Conservation (phyloP, 805 yeast species). For the Ascoidea asiatica region DNA sequence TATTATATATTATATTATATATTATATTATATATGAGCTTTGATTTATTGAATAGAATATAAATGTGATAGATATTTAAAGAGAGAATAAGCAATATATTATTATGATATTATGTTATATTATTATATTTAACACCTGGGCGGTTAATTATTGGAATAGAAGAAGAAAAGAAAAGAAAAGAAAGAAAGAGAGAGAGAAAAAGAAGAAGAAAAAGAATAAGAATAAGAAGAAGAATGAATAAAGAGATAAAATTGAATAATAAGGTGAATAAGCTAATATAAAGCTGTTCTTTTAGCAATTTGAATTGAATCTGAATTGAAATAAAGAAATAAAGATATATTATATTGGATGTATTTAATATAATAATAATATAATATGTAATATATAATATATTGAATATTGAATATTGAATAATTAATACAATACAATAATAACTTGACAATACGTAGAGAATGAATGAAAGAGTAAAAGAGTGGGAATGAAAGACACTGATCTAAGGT, state of each 20-base stretch:
- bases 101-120: too few species aligned
- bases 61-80: too few species aligned
- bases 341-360: not conserved
- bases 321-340: not conserved
- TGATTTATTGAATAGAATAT: too few species aligned
- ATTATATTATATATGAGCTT: too few species aligned
- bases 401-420: not conserved
- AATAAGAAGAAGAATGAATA: not conserved
- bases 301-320: not conserved
- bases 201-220: not conserved
- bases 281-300: too few species aligned
- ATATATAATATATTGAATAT: not conserved
- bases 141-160: slow-evolving; percentile 10
- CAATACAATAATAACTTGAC: not conserved
- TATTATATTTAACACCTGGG: too few species aligned
- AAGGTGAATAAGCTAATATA: not conserved
- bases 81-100: too few species aligned
- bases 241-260: not conserved
- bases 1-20: too few species aligned
- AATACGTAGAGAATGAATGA: not conserved
- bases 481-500: slow-evolving; percentile 84
- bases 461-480: slow-evolving; percentile 13
- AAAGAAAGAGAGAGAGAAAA: not conserved
- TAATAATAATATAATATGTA: too few species aligned
- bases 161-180: not conserved